These are phyloP conservation scores for Alternaria angustiovoidea DNA, from an alignment of 2,329 filamentous ascomycete species.

Conservation along the genomic window DNA sequence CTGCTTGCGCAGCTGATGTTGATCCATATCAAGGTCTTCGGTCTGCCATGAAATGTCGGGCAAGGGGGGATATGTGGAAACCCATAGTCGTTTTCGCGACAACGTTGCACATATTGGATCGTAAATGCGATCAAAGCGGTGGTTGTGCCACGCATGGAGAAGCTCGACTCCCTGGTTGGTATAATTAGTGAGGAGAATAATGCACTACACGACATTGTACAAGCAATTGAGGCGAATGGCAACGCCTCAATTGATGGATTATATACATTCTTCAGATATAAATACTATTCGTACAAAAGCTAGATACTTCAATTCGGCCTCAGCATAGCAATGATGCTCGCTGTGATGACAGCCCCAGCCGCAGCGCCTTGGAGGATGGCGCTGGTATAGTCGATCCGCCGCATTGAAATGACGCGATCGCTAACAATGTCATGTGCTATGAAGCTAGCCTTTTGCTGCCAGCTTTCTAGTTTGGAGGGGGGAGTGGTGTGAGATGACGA, in stretches of 20 bases:
- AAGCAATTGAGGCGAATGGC: neutral
- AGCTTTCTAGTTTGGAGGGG: conserved; percentile 21
- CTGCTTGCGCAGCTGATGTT: neutral
- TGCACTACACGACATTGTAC: neutral
- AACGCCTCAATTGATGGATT: neutral
- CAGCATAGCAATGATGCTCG: conserved; percentile 36
- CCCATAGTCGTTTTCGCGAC: neutral
- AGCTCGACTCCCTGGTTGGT: neutral
- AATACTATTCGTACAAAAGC: conserved; percentile 9
- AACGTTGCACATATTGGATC: neutral
- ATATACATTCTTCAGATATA: conserved; percentile 5
- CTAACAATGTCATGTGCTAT: conserved; percentile 52
- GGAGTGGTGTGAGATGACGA: conserved; percentile 14
- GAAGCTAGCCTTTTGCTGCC: conserved; percentile 32
- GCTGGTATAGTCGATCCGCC: conserved; percentile 57
- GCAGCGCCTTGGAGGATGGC: conserved; percentile 56
- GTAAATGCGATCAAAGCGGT: neutral
- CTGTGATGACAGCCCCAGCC: conserved; percentile 50
- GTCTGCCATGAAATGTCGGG: neutral
- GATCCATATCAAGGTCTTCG: neutral
- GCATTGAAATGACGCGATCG: conserved; percentile 55
- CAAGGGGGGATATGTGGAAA: neutral
- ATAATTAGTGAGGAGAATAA: neutral
- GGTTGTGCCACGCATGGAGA: neutral
- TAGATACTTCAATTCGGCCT: conserved; percentile 23